Evolutionary conservation across 192 early-diverging fungal species (phyloP).

Genomic region (Coemansia sp.): DNA sequence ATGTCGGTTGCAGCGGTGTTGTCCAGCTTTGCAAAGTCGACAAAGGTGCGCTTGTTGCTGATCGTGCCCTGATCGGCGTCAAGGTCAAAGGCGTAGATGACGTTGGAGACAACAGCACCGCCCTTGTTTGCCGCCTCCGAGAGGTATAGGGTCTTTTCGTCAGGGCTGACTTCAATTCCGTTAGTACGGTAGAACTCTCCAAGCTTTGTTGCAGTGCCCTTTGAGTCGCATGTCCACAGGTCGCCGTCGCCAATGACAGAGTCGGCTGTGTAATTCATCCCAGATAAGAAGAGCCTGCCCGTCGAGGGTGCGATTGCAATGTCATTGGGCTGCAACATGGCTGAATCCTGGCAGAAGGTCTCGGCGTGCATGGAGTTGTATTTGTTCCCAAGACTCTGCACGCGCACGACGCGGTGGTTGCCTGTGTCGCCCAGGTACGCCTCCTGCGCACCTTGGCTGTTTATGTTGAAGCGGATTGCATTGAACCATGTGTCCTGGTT

Average conservation of each 20-base stretch:
- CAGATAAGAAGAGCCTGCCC: constrained; percentile 41
- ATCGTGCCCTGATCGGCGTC: constrained; percentile 33
- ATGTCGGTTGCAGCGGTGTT: constrained; percentile 47
- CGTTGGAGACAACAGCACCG: constrained; percentile 47
- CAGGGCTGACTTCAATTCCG: constrained; percentile 59
- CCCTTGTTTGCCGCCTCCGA: constrained; percentile 55
- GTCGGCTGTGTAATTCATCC: constrained; percentile 48
- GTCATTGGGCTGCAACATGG: constrained; percentile 56
- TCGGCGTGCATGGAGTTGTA: constrained; percentile 11
- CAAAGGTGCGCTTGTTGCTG: constrained; percentile 33
- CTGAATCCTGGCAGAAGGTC: constrained; percentile 30
- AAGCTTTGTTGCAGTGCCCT: constrained; percentile 40
- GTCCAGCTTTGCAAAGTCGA: constrained; percentile 55
- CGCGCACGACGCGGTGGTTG: constrained; percentile 44
- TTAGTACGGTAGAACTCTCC: constrained; percentile 55
- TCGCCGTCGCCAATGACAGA: constrained; percentile 47
- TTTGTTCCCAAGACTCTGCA: constrained; percentile 9
- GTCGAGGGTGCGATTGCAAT: constrained; percentile 49
- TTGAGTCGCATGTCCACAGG: constrained; percentile 53
- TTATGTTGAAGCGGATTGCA: constrained; percentile 49
- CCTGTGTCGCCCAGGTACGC: constrained; percentile 46
- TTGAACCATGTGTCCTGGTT: constrained; percentile 46
- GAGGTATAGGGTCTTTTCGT: constrained; percentile 57
- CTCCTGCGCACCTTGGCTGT: constrained; percentile 24
- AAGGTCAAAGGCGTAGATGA: constrained; percentile 52